Evolutionary conservation across 1,284 basidiomycete genomes (phyloP).

Genomic region (Leccinum insolens): DNA sequence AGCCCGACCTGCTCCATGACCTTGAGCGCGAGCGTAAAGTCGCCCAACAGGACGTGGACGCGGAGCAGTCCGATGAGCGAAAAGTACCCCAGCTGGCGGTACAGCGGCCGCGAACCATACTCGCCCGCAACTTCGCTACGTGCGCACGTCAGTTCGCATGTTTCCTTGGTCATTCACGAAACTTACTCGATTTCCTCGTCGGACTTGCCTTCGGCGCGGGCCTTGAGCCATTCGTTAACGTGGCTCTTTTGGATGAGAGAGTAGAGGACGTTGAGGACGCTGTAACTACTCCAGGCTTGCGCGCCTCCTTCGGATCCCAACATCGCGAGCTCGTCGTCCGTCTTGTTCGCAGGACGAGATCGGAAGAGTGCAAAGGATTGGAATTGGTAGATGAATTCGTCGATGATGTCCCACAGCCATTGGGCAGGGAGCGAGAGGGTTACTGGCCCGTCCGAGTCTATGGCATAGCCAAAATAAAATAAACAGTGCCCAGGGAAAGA

Average conservation of each 20-base stretch:
- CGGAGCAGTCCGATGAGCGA: constrained; percentile 94
- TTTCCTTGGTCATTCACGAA: not conserved
- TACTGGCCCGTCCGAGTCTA: constrained; percentile 95
- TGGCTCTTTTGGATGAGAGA: constrained; percentile 97
- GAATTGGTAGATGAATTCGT: constrained; percentile 99
- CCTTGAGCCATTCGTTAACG: constrained; percentile 92
- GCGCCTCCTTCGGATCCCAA: constrained; percentile 69
- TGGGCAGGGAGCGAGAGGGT: constrained; percentile 92
- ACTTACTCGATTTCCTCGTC: constrained; percentile 83
- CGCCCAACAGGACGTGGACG: constrained; percentile 94
- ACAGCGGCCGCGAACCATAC: constrained; percentile 88
- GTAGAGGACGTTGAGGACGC: constrained; percentile 96
- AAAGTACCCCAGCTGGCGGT: constrained; percentile 98
- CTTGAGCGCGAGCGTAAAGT: constrained; percentile 95
- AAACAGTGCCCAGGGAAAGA: not conserved
- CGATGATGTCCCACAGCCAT: constrained; percentile 99
- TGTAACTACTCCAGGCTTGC: constrained; percentile 95
- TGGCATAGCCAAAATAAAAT: not conserved
- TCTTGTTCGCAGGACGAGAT: constrained; percentile 83
- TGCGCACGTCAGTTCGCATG: constrained; percentile 10
- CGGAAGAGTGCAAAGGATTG: constrained; percentile 95
- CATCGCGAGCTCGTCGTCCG: constrained; percentile 86
- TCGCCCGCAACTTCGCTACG: constrained; percentile 86
- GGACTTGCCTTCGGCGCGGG: constrained; percentile 78
- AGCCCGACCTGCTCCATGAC: constrained; percentile 94